Evolutionary conservation across 257 asterid genomes (phyloP).

Genomic region (Solanum rostratum): DNA sequence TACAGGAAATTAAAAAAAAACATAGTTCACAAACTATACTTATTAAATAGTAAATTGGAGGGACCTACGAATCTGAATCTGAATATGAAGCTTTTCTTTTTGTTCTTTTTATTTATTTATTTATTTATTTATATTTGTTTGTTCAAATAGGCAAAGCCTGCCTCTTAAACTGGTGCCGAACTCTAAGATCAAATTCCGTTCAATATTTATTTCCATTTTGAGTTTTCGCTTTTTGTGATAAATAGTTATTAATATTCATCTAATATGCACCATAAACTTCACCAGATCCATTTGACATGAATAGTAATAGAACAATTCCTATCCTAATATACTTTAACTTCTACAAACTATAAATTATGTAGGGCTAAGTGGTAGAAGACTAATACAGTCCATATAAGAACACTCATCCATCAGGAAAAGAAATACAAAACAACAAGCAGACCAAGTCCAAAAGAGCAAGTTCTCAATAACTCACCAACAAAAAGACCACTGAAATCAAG

Average conservation of each 20-base stretch:
- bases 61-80: background rate
- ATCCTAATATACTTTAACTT: background rate
- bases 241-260: background rate
- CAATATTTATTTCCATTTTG: background rate
- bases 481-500: slow-evolving; percentile 82
- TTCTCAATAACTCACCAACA: slow-evolving; percentile 49
- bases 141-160: background rate
- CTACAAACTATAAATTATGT: background rate
- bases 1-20: background rate
- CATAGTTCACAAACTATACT: background rate
- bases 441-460: background rate
- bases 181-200: background rate
- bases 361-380: background rate
- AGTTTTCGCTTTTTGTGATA: background rate
- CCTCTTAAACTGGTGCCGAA: background rate
- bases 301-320: background rate
- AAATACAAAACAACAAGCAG: background rate
- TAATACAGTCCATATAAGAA: background rate
- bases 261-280: background rate
- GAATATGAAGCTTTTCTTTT: background rate
- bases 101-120: background rate
- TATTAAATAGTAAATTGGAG: background rate
- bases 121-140: background rate
- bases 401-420: background rate
- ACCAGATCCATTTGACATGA: background rate